Evolutionary conservation across 805 yeast genomes (phyloP).

Genomic region (Candida sphagnicola): DNA sequence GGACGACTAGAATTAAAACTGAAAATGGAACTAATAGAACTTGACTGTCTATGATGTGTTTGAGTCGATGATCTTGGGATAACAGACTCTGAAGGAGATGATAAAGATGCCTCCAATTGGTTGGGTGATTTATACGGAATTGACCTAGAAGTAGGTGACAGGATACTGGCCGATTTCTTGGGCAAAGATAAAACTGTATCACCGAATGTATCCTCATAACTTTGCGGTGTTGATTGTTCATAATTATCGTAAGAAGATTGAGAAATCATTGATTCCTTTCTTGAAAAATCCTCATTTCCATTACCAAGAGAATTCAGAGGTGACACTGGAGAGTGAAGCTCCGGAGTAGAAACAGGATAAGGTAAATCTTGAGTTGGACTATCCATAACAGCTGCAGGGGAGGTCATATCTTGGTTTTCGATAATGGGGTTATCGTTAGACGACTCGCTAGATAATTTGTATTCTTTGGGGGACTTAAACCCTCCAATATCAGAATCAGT

Average conservation of each 20-base stretch:
- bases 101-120: background rate
- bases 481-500: conserved; percentile 1
- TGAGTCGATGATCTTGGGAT: background rate
- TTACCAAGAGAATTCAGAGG: background rate
- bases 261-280: background rate
- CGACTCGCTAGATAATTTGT: conserved; percentile 1
- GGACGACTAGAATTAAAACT: conserved; percentile 30
- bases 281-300: background rate
- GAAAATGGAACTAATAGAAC: conserved; percentile 34
- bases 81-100: conserved; percentile 1
- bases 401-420: conserved; percentile 2
- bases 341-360: conserved; percentile 3
- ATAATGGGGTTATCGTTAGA: conserved; percentile 1
- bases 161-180: background rate
- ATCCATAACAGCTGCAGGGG: background rate
- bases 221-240: background rate
- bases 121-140: background rate
- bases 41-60: conserved; percentile 16
- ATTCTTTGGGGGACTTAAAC: conserved; percentile 1
- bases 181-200: background rate
- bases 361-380: background rate
- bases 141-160: background rate
- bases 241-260: background rate
- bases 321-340: background rate
- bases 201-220: background rate